Evolutionary conservation across 306 rosid species (phyloP), one percentile per base, ranked within the genome.

Genomic region (Rosa multiflora): DNA sequence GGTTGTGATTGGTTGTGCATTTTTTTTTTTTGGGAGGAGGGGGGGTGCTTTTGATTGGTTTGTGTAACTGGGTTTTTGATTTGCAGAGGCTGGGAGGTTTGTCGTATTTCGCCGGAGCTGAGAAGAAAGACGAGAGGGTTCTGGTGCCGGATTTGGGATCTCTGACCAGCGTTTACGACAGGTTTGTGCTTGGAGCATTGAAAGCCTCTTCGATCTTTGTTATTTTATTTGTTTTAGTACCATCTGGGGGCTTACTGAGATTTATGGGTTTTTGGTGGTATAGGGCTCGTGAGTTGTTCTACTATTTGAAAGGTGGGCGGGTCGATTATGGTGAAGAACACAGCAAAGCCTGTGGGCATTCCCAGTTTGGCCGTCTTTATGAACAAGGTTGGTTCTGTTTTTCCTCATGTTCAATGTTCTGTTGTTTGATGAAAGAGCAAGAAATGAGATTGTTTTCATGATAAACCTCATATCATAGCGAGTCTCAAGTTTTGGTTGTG

Each of bases 101-200:
- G 37, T 96, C 99, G 8, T 96, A 96, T 76, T 96, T 96, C 70
- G 99, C 82, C 18, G 99, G 99, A 76, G 99, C 99, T 4, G 99
- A 96, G 92, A 93, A 93, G 93, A 96, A 88, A 55, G 99, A 93
- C 83, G 96, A 90, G 20, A 90, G 96, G 84, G 99, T 93, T 81
- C 97, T 96, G 23, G 99, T 96, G 6, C 99, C 99, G 69, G 99
- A 96, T 91, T 89, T 96, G 86, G 99, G 99, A 9, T 96, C 99
- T 73, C 70, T 96, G 39, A 96, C 99, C 52, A 93, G 99, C 75
- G 53, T 96, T 81, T 83, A 96, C 56, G 99, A 96, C 69, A 87
- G 99, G 99, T 91, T 48, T 59, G 89, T 47, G 37, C 37, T 32
- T 2, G 37, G 37, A 32, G 37, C 37, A 32, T 32, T 32, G 37